phyloP scores from a whole-genome alignment of 75 land plant genomes.

The Pinus albicaulis region DNA sequence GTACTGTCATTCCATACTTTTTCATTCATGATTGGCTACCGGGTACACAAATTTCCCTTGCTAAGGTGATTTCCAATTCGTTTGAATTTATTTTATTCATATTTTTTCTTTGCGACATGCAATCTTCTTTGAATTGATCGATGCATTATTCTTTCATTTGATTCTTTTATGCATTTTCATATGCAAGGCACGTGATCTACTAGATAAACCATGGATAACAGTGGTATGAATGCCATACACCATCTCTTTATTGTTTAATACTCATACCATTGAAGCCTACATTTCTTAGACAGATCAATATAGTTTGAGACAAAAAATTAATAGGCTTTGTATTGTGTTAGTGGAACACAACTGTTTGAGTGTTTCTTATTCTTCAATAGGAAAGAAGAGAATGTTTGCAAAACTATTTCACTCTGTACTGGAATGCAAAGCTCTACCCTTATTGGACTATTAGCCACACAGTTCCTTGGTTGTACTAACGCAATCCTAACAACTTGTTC shows the following conservation, averaged over 20 bases:
- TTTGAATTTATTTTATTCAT: too few species aligned
- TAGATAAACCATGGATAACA: too few species aligned
- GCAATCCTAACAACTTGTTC: too few species aligned
- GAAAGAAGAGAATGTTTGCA: conserved; percentile 71
- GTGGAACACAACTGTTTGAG: not conserved
- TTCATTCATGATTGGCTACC: conserved; percentile 79
- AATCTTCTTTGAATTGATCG: not conserved
- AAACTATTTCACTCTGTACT: conserved; percentile 86
- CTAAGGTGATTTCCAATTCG: not conserved
- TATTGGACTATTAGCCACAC: too few species aligned
- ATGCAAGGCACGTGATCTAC: not conserved
- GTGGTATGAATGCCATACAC: not conserved
- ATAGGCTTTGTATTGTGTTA: not conserved
- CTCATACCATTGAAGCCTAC: not conserved
- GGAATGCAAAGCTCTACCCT: too few species aligned
- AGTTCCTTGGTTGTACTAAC: too few species aligned
- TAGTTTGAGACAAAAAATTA: not conserved
- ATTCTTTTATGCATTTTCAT: not conserved
- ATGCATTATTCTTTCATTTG: not conserved
- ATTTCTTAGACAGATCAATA: not conserved
- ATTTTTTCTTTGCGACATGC: too few species aligned
- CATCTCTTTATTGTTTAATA: not conserved
- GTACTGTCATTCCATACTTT: conserved; percentile 74
- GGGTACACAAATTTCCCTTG: conserved; percentile 63
- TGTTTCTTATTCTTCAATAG: conserved; percentile 27